Evolutionary conservation across 1,139 yeast genomes (phyloP), one percentile per base, ranked within the genome.

Genomic region (Blastobotrys persicus): DNA sequence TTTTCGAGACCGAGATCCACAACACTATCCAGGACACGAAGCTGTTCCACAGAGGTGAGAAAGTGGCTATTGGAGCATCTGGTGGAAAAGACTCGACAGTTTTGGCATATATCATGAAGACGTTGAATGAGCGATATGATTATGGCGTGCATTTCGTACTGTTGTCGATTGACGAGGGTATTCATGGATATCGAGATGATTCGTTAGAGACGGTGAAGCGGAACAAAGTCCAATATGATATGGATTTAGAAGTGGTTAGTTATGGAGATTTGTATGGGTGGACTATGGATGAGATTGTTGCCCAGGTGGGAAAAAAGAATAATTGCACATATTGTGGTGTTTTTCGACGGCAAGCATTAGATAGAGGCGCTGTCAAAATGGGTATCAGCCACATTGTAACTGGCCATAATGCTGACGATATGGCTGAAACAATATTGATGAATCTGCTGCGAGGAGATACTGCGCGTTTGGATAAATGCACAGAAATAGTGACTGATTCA

Each of bases 81-180:
- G 99, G 99, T 19, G 99, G 99, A 45, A 94, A 94, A 62, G 99
- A 94, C 65, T 88, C 97, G 3, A 94, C 98, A 0, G 98, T 94
- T 1, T 70, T 94, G 33, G 98, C 98, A 0, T 82, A 92, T 44
- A 80, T 94, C 1, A 71, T 94, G 69, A 92, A 89, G 63, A 80
- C 92, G 0, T 71, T 94, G 53, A 94, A 94, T 65, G 97, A 89
- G 62, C 72, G 97, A 51, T 81, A 92, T 68, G 72, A 86, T 61
- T 94, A 94, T 66, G 96, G 96, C 0, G 77, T 94, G 16, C 76
- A 86, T 33, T 78, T 94, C 53, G 91, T 87, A 1, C 73, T 94
- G 38, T 72, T 94, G 43, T 85, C 96, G 56, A 85, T 94, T 37
- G 99, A 94, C 66, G 99, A 94, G 68, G 99, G 99, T 16, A 94